A percentile compares a stretch with the other conserved stretches of the same genome.
Conservation (phyloP, 1,284 basidiomycete species). For the Tetrapyrgos nigripes region DNA sequence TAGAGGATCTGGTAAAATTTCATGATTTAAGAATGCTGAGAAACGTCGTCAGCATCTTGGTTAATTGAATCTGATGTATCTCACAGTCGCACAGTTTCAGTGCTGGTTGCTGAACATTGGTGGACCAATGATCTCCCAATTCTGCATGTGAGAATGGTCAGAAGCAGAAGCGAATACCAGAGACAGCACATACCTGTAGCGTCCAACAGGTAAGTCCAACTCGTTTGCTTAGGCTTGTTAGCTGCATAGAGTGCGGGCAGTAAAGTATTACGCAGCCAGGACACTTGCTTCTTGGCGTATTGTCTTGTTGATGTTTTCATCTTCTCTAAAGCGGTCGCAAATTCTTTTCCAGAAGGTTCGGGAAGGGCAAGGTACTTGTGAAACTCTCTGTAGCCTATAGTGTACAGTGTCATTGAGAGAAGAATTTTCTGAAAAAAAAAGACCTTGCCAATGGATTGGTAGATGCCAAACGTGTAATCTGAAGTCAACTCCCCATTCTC, state of each 20-base stretch:
- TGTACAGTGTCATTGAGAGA: conserved; percentile 5
- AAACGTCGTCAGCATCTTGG: background rate
- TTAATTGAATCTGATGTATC: conserved; percentile 12
- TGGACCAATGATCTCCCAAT: conserved; percentile 64
- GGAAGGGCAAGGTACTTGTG: conserved; percentile 61
- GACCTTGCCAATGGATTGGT: conserved; percentile 89
- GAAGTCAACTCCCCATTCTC: conserved; percentile 9
- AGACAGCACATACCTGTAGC: conserved; percentile 63
- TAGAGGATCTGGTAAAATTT: conserved; percentile 63
- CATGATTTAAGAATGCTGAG: conserved; percentile 65
- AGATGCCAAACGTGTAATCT: conserved; percentile 86
- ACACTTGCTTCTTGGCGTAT: conserved; percentile 92
- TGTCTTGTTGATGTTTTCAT: conserved; percentile 92
- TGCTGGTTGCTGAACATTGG: conserved; percentile 59
- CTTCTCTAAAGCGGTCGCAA: conserved; percentile 67
- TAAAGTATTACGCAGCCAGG: conserved; percentile 94
- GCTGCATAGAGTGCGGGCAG: conserved; percentile 75
- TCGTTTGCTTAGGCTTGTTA: conserved; percentile 45
- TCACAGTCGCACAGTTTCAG: conserved; percentile 56
- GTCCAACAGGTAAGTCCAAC: conserved; percentile 69
- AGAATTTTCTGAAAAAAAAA: background rate
- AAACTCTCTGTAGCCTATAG: conserved; percentile 90
- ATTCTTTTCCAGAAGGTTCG: conserved; percentile 49
- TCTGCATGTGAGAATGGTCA: conserved; percentile 38
- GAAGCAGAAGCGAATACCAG: background rate